Evolutionary conservation across 2,329 filamentous ascomycete species (phyloP), one percentile per base, ranked within the genome.

Genomic region (Venturia nashicola): DNA sequence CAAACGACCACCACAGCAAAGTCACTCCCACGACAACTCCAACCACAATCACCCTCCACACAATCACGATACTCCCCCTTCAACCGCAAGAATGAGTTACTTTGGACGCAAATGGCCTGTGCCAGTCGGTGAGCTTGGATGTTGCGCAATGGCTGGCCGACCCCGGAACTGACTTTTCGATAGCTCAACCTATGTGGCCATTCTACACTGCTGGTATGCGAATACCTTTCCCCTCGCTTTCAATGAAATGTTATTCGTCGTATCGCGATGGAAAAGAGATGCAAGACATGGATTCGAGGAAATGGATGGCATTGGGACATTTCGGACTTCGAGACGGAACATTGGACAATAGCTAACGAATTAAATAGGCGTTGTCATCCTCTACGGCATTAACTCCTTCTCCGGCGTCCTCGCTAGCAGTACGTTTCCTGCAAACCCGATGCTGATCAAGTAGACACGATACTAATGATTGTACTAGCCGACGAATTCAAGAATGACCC

Each of bases 401-500:
- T 88, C 91, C 75, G 89, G 83, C 76, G 79, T 84, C 72, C 83
- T 96, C 81, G 86, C 88, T 80, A 80, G 85, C 76, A 84, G 93
- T 97, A 86, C 77, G 86, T 14, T 57, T 8, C 27, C 16, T 5
- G 83, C 62, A 43, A 63, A 59, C 59, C 54, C 8, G 40, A 14
- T 55, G 51, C 46, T 44, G 51, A 27, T 16, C 61, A 44, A n/a
- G 20, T 14, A 14, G 61, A 63, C 18, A 48, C 23, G 9, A 18
- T 32, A 23, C 57, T 64, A 36, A 59, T 39, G 11, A 12, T 14
- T 11, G 42, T 36, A 34, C 68, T 71, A 97, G 93, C 86, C 81
- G 90, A 89, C 72, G 91, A 97, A 82, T 97, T 85, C 86, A 95
- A 92, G 87, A 95, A 96, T 83, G 93, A 97, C 80, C 91, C 92